Conservation (phyloP, 129 eudicot species). For the Arctium minus region DNA sequence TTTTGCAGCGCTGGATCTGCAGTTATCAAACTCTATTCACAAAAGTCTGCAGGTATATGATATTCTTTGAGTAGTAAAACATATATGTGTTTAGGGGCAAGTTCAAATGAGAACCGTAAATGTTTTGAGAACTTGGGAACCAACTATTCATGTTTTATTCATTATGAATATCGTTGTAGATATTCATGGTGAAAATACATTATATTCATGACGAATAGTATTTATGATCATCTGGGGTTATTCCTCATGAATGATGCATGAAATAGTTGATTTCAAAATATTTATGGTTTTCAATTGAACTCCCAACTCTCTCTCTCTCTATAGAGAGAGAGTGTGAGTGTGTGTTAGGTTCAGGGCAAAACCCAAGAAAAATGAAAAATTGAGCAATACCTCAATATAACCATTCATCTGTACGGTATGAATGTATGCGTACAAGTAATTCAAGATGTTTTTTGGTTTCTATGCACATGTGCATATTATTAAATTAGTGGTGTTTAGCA, state of each 20-base stretch:
- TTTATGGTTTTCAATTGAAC: background rate
- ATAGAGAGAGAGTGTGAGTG: no score
- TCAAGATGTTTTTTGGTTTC: no score
- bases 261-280: background rate
- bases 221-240: background rate
- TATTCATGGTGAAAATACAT: background rate
- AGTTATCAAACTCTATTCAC: conserved; percentile 57
- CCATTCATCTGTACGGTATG: no score
- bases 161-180: background rate
- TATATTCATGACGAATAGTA: background rate
- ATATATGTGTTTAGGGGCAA: background rate
- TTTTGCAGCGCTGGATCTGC: conserved; percentile 70
- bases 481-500: background rate
- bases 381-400: no score
- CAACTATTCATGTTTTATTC: background rate
- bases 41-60: conserved; percentile 64
- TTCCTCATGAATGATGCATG: background rate
- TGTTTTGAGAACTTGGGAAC: background rate
- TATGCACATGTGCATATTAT: no score
- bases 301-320: no score
- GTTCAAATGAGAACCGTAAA: background rate
- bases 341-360: no score
- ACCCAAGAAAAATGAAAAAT: no score
- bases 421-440: no score
- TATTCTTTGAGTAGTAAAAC: background rate